Percentiles rank a stretch among this genome's conserved stretches.
Conservation (phyloP, 805 yeast species). For the Candida palmyrensis region DNA sequence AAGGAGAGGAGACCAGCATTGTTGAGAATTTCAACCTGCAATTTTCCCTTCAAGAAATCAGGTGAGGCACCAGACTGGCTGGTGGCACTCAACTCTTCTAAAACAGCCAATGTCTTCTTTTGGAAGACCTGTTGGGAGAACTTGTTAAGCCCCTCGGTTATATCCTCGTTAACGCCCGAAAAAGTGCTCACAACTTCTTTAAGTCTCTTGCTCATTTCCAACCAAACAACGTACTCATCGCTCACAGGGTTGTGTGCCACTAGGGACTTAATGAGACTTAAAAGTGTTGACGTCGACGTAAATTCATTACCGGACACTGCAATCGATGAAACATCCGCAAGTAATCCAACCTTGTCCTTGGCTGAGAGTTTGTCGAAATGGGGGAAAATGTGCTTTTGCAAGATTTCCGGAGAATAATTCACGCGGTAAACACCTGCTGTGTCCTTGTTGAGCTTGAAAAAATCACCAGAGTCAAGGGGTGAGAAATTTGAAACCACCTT, state of each 20-base stretch:
- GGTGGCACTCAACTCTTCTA: constrained; percentile 16
- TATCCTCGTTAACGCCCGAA: constrained; percentile 14
- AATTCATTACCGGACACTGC: constrained; percentile 41
- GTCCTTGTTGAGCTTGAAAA: constrained; percentile 46
- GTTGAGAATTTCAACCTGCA: constrained; percentile 36
- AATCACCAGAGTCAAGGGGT: constrained; percentile 10
- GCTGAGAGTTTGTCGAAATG: constrained; percentile 35
- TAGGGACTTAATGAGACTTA: constrained; percentile 33
- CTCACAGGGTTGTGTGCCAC: constrained; percentile 24
- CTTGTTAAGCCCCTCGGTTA: constrained; percentile 19
- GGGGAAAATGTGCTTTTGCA: constrained; percentile 35
- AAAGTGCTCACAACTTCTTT: constrained; percentile 33
- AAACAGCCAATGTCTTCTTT: constrained; percentile 20
- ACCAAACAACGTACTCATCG: constrained; percentile 48
- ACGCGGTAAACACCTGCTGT: constrained; percentile 52
- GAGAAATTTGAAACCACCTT: constrained; percentile 18
- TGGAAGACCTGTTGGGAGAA: constrained; percentile 30
- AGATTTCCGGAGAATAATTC: constrained; percentile 39
- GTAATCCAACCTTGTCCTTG: constrained; percentile 48
- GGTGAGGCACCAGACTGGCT: constrained; percentile 9
- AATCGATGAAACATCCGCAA: constrained; percentile 48
- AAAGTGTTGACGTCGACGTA: constrained; percentile 35
- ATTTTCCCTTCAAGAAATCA: constrained; percentile 24
- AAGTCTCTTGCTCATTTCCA: constrained; percentile 42
- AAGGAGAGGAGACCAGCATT: constrained; percentile 36